A percentile compares a stretch with the other conserved stretches of the same genome.
These are phyloP conservation scores for Mycena sanguinolenta DNA, from an alignment of 768 basidiomycete genomes.

Conservation along the genomic window DNA sequence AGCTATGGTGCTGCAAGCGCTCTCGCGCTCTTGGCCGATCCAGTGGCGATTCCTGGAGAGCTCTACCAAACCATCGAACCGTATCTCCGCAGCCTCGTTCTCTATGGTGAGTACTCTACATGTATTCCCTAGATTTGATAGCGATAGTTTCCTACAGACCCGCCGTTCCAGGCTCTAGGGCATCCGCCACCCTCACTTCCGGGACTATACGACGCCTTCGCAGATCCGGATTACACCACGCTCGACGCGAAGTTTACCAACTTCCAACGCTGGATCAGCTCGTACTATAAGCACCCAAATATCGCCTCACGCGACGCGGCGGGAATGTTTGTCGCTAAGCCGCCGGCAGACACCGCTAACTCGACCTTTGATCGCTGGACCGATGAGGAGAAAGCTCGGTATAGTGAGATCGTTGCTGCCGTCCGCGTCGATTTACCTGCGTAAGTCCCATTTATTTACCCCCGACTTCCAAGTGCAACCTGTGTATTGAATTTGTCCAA, in stretches of 20 bases:
- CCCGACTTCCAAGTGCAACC: too few relatives aligned
- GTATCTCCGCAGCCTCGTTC: conserved; percentile 47
- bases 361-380: not conserved
- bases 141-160: conserved; percentile 40
- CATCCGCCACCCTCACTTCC: conserved; percentile 39
- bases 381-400: not conserved
- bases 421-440: not conserved
- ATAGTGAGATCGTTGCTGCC: not conserved
- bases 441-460: not conserved
- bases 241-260: conserved; percentile 40
- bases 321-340: conserved; percentile 13
- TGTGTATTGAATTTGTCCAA: not conserved
- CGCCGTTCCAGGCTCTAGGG: conserved; percentile 47
- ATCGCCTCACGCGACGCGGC: conserved; percentile 9
- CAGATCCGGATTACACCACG: conserved; percentile 39
- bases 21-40: conserved; percentile 47
- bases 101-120: conserved; percentile 46
- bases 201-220: conserved; percentile 39
- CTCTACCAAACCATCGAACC: conserved; percentile 43
- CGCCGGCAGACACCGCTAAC: not conserved
- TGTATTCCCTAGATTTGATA: too few relatives aligned
- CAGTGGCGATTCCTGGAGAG: conserved; percentile 38
- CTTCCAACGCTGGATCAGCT: conserved; percentile 46
- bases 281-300: conserved; percentile 45
- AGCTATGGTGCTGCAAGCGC: conserved; percentile 49